Evolutionary conservation across 495 filamentous ascomycete species (phyloP), one percentile per base, ranked within the genome.

Genomic region (Xylaria curta): DNA sequence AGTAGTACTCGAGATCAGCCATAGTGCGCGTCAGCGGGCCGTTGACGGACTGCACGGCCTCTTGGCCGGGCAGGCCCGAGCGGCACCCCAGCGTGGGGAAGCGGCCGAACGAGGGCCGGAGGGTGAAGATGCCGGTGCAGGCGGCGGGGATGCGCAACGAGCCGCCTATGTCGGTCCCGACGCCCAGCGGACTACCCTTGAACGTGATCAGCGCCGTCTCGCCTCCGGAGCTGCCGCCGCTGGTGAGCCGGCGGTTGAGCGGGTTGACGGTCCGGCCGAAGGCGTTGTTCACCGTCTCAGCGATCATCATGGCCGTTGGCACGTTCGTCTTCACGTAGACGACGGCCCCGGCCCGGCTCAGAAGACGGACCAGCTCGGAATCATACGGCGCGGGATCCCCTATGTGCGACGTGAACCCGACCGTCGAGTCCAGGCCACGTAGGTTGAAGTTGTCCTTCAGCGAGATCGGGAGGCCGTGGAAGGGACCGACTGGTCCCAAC

Each of bases 241-340:
- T 93, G 0, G 93, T 94, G 76, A 94, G 94, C 3, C 86, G 85
- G 3, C 84, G 80, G 70, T 91, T 92, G 75, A 93, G 91, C 3
- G 94, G 94, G 80, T 95, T 96, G 28, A 84, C 87, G 68, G 89
- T 91, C 17, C 88, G 85, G 24, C 94, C 94, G 87, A 89, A 92
- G 40, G 94, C 88, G 75, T 94, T 92, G 82, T 94, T 97, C 38
- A 90, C 89, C 13, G 87, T 91, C 78, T 97, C 94, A 75, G 95
- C 95, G 36, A 91, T 93, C 73, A 97, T 85, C 47, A 97, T 88
- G 0, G 94, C 94, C 56, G 93, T 90, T 0, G 94, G 94, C 21
- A 96, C 81, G 65, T 94, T 94, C 1, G 94, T 97, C 85, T 97
- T 97, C 19, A 93, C 92, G 80, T 95, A 97, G n/a, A 94, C 93